Percentiles rank a stretch among this genome's conserved stretches.
Evolutionary conservation across 164 flowering plant genomes (phyloP).

Genomic region (Vitis amurensis): DNA sequence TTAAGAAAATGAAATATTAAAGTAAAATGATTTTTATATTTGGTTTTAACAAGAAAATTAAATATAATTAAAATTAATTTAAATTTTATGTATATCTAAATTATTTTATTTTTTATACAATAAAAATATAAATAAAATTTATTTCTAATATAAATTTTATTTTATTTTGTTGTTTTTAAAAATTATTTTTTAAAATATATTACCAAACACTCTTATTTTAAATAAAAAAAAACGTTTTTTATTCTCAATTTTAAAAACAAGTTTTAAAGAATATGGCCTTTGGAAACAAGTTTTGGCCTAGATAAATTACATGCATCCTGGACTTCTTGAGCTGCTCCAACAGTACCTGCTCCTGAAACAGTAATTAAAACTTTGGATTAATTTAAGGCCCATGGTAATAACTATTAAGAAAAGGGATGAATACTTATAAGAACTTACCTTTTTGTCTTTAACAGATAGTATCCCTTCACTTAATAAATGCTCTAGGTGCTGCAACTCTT

Average conservation of each 20-base stretch:
- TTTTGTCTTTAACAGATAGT: slow-evolving; percentile 28
- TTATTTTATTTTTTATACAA: no score
- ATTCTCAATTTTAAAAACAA: neutral
- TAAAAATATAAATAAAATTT: no score
- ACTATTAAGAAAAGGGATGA: neutral
- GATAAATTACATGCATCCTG: slow-evolving; percentile 27
- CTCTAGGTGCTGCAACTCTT: slow-evolving; percentile 39
- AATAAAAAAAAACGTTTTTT: neutral
- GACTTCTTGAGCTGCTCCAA: slow-evolving; percentile 34
- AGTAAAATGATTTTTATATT: no score
- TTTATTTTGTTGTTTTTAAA: no score
- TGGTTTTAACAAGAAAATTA: no score
- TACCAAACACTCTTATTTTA: neutral
- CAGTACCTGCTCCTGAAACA: slow-evolving; percentile 39
- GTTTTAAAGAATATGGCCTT: no score
- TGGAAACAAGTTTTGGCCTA: no score
- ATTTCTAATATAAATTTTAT: no score
- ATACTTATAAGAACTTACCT: slow-evolving; percentile 18
- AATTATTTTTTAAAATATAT: neutral
- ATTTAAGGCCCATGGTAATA: neutral
- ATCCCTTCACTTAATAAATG: slow-evolving; percentile 37
- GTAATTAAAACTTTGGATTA: neutral
- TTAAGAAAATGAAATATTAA: no score
- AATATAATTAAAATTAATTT: no score
- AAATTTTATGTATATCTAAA: no score